Conservation (phyloP, 176 grass and related monocot species). For the Carex littledalei region DNA sequence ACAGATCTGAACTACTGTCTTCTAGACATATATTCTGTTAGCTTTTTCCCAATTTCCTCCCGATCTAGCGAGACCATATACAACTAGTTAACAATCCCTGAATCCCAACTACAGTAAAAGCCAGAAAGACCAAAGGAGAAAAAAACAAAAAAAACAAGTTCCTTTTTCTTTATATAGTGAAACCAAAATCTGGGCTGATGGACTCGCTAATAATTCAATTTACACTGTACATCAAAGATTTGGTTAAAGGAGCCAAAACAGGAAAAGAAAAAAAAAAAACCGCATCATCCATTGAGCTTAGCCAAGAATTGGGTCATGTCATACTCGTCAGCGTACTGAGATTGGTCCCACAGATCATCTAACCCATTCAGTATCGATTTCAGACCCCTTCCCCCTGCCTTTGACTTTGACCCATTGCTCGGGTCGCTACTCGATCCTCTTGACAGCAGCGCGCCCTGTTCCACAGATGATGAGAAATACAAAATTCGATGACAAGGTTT, state of each 20-base stretch:
- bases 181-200: conserved; percentile 3
- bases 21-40: conserved; percentile 11
- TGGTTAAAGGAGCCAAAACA: neutral
- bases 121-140: neutral
- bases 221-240: conserved; percentile 75
- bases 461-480: neutral
- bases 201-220: conserved; percentile 40
- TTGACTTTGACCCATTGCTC: conserved; percentile 41
- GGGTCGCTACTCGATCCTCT: conserved; percentile 36
- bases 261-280: neutral
- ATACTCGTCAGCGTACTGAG: conserved; percentile 79
- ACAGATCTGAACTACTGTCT: conserved; percentile 22
- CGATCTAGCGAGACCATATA: conserved; percentile 8
- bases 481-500: neutral
- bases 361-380: conserved; percentile 78
- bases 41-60: conserved; percentile 7
- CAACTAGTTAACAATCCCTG: conserved; percentile 1
- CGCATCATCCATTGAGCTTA: conserved; percentile 68
- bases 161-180: neutral
- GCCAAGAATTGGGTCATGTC: conserved; percentile 74
- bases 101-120: conserved; percentile 1
- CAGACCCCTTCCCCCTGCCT: conserved; percentile 61
- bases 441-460: conserved; percentile 51
- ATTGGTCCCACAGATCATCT: conserved; percentile 91
- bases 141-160: neutral